A percentile compares a stretch with the other conserved stretches of the same genome.
These are phyloP conservation scores for Solidago caesia DNA, from an alignment of 129 eudicot genomes.

Conservation along the genomic window DNA sequence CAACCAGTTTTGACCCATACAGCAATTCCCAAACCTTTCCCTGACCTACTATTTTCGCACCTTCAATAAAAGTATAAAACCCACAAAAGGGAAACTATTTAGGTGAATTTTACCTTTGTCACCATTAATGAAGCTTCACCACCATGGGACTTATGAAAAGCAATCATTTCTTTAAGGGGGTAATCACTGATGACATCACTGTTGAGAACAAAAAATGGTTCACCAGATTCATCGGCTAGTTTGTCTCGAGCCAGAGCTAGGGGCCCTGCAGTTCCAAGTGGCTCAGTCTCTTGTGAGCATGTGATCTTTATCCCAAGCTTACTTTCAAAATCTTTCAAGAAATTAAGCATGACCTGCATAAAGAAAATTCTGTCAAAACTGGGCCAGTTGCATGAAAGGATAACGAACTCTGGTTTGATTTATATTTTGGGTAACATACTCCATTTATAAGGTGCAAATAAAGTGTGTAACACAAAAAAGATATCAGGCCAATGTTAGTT, in stretches of 20 bases:
- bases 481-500: neutral
- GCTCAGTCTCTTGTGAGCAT: constrained; percentile 84
- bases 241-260: constrained; percentile 78
- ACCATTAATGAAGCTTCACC: constrained; percentile 89
- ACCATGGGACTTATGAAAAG: constrained; percentile 73
- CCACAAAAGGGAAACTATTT: neutral
- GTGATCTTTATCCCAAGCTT: constrained; percentile 75
- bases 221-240: constrained; percentile 57
- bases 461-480: neutral
- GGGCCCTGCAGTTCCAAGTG: constrained; percentile 88
- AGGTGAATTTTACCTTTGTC: constrained; percentile 54
- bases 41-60: neutral
- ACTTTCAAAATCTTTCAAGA: constrained; percentile 79
- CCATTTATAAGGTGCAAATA: neutral
- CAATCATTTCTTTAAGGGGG: constrained; percentile 71
- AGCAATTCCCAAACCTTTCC: neutral
- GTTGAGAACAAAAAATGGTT: constrained; percentile 72
- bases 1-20: neutral
- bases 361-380: neutral
- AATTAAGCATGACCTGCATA: constrained; percentile 60
- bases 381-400: neutral
- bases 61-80: neutral
- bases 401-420: neutral
- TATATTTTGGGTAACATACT: neutral
- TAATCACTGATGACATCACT: constrained; percentile 84